Conservation (phyloP, 2,329 filamentous ascomycete species). For the Penicillium sp. region DNA sequence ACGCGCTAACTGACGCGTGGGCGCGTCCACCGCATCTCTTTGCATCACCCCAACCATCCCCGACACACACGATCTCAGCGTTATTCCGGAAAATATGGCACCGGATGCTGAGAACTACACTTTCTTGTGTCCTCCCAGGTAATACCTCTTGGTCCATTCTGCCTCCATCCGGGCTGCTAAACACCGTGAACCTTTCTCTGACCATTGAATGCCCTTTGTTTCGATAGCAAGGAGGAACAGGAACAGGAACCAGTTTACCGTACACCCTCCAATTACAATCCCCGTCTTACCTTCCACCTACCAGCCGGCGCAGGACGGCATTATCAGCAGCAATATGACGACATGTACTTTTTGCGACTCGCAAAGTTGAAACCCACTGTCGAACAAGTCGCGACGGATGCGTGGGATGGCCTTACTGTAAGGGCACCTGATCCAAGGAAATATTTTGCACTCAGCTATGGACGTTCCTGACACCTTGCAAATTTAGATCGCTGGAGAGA, state of each 20-base stretch:
- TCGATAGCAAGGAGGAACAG: conserved; percentile 35
- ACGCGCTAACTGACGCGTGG: conserved; percentile 24
- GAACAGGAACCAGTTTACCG: conserved; percentile 49
- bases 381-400: conserved; percentile 67
- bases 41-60: conserved; percentile 5
- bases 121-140: conserved; percentile 31
- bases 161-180: background rate
- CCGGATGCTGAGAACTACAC: conserved; percentile 16
- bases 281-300: conserved; percentile 71
- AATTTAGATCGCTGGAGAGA: conserved; percentile 67
- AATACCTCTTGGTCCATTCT: conserved; percentile 1
- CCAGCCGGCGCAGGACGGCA: conserved; percentile 61
- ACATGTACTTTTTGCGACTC: conserved; percentile 94
- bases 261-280: conserved; percentile 63
- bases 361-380: conserved; percentile 82
- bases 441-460: background rate
- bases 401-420: conserved; percentile 72
- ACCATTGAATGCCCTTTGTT: conserved; percentile 6
- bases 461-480: background rate
- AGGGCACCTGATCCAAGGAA: conserved; percentile 1
- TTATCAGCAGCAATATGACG: conserved; percentile 93
- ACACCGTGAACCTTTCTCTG: conserved; percentile 8
- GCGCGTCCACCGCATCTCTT: conserved; percentile 14
- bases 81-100: conserved; percentile 16
- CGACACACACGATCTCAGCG: background rate